Evolutionary conservation across 805 yeast genomes (phyloP).

Genomic region (Myxozyma sirexii): DNA sequence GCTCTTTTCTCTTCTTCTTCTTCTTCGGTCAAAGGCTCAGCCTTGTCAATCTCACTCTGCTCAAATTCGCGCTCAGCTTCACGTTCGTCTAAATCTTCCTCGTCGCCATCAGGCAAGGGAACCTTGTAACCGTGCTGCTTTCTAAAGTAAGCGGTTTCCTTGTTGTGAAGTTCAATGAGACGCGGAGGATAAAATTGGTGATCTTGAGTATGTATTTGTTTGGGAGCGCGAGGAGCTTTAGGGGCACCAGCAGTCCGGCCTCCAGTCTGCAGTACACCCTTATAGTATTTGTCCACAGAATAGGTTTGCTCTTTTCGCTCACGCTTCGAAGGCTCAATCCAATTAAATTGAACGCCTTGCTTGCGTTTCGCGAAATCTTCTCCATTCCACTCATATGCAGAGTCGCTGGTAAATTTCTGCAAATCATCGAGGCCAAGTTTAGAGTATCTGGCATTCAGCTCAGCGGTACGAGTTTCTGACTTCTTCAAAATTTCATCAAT

Average conservation of each 20-base stretch:
- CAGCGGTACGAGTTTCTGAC: conserved; percentile 81
- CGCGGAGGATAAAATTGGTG: conserved; percentile 89
- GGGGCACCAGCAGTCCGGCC: conserved; percentile 52
- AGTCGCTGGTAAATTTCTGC: conserved; percentile 86
- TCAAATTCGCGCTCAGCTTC: conserved; percentile 58
- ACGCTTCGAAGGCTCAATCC: conserved; percentile 82
- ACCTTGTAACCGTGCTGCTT: conserved; percentile 66
- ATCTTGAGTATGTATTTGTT: conserved; percentile 77
- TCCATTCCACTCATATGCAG: conserved; percentile 97
- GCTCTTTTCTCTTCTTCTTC: conserved; percentile 72
- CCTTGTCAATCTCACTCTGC: conserved; percentile 71
- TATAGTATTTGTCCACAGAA: conserved; percentile 83
- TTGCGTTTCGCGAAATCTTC: conserved; percentile 66
- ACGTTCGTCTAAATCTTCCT: conserved; percentile 50
- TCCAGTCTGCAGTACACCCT: conserved; percentile 75
- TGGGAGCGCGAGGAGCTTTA: conserved; percentile 80
- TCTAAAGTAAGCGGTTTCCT: conserved; percentile 76
- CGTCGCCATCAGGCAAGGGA: conserved; percentile 53
- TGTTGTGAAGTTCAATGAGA: conserved; percentile 72
- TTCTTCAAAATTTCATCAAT: conserved; percentile 78
- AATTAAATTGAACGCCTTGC: conserved; percentile 49
- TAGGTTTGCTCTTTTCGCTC: conserved; percentile 64
- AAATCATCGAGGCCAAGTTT: conserved; percentile 89
- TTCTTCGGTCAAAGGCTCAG: conserved; percentile 74
- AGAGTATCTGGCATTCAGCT: conserved; percentile 78